Conservation (phyloP, 768 basidiomycete genomes). For the Pleurotus djamor region DNA sequence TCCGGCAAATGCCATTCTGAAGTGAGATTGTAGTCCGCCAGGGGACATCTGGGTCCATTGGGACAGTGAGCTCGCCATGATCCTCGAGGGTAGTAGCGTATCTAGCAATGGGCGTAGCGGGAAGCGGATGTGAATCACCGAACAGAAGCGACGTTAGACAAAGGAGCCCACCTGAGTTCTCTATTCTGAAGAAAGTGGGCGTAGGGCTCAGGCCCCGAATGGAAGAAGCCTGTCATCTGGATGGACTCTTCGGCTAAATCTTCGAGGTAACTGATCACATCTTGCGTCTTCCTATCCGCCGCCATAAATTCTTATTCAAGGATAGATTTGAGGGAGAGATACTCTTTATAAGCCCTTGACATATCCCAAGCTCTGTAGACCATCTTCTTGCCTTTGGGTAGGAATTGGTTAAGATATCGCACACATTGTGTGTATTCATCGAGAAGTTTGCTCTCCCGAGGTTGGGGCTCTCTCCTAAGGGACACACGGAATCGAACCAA, state of each 20-base stretch:
- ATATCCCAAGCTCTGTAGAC: conserved; percentile 96
- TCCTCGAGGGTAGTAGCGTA: conserved; percentile 4
- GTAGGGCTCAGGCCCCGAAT: conserved; percentile 86
- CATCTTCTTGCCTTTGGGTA: conserved; percentile 85
- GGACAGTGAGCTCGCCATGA: conserved; percentile 11
- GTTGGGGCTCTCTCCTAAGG: conserved; percentile 51
- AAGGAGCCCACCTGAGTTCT: conserved; percentile 1
- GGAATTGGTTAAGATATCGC: conserved; percentile 90
- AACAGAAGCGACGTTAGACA: background rate
- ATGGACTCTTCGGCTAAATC: conserved; percentile 94
- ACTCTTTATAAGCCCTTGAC: conserved; percentile 94
- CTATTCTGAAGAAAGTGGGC: conserved; percentile 58
- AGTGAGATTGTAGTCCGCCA: conserved; percentile 74
- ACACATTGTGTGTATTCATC: conserved; percentile 93
- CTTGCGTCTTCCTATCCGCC: conserved; percentile 77
- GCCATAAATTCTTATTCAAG: background rate
- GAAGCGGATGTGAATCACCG: background rate
- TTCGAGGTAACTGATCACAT: conserved; percentile 93
- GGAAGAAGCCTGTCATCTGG: conserved; percentile 91
- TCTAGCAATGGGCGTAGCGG: background rate
- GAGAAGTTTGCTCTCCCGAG: conserved; percentile 86
- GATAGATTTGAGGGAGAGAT: conserved; percentile 1
- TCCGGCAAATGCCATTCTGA: conserved; percentile 91
- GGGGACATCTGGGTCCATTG: conserved; percentile 17
- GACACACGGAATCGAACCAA: background rate